Conservation (phyloP, 257 asterid genomes). For the Leonotis leonurus region DNA sequence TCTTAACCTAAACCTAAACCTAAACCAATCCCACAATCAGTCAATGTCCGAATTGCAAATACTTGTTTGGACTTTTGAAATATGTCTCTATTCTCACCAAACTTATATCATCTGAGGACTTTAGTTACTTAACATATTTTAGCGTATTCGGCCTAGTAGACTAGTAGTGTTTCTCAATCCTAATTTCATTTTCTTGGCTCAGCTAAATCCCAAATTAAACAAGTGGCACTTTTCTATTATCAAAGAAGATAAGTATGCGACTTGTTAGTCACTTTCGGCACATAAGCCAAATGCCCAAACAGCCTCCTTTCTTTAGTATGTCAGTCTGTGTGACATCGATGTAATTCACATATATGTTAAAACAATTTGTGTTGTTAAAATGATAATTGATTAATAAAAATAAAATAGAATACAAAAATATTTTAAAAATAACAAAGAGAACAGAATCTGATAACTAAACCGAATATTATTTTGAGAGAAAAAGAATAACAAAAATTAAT, state of each 20-base stretch:
- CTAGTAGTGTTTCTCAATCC: neutral
- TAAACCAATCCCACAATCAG: neutral
- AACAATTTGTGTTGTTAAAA: no score
- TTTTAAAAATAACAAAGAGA: no score
- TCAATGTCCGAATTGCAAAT: neutral
- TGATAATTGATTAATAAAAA: no score
- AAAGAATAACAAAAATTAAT: no score
- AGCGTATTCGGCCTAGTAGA: neutral
- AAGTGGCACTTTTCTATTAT: neutral
- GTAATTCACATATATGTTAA: no score
- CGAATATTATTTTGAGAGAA: no score
- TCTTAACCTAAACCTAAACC: no score
- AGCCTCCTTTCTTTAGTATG: neutral
- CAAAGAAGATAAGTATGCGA: neutral
- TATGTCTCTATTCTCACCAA: slow-evolving; percentile 20
- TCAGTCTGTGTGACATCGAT: no score
- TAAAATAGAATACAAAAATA: no score
- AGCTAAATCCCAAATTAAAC: neutral
- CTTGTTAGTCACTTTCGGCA: slow-evolving; percentile 1
- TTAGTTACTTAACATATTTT: neutral
- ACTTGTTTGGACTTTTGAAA: neutral
- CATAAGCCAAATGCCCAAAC: slow-evolving; percentile 9
- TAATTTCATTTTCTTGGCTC: neutral
- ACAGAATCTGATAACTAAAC: no score
- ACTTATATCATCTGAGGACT: neutral